Evolutionary conservation across 2,329 filamentous ascomycete genomes (phyloP), one percentile per base, ranked within the genome.

Genomic region (Nemania serpens): DNA sequence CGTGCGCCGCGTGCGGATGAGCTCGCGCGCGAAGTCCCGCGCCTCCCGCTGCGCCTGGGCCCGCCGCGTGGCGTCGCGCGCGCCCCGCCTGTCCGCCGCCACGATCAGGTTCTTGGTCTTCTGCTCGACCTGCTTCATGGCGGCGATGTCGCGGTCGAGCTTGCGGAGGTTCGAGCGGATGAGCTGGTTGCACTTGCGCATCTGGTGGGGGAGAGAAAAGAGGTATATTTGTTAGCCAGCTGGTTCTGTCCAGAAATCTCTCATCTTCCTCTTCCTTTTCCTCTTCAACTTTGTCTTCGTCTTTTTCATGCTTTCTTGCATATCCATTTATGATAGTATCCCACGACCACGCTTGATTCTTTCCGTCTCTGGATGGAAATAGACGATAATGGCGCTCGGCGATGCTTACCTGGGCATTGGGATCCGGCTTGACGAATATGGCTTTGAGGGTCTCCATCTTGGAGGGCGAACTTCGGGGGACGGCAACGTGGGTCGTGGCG

Each of bases 151-250:
- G 74, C 95, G 93, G 76, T 99, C 95, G 70, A 99, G 86, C 74
- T 96, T 94, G 73, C 95, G 93, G 64, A 92, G 90, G 77, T 98
- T 97, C 74, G 88, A 81, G 63, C 94, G 91, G 71, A 99, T 90
- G 64, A 98, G 86, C 63, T 87, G 82, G 77, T 97, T 97, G 78
- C 94, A 98, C 88, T 97, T 98, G 66, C 93, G 89, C 78, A 95
- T 89, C 94, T 99, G 70, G 54, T 53, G 39, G 48, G 58, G 55
- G 45, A 50, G 37, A 25, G 37, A n/a, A n/a, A n/a, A 29, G 25
- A 29, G 33, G 29, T 29, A 48, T 34, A 29, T 46, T 45, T 10
- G 58, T 61, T 18, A 48, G 58, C 55, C 37, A 11, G n/a, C n/a
- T 54, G 7, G 45, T 20, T 55, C 5, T 39, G 15, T n/a, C n/a